phyloP scores from a whole-genome alignment of 2,329 filamentous ascomycete genomes.

The Diaporthe velutina region DNA sequence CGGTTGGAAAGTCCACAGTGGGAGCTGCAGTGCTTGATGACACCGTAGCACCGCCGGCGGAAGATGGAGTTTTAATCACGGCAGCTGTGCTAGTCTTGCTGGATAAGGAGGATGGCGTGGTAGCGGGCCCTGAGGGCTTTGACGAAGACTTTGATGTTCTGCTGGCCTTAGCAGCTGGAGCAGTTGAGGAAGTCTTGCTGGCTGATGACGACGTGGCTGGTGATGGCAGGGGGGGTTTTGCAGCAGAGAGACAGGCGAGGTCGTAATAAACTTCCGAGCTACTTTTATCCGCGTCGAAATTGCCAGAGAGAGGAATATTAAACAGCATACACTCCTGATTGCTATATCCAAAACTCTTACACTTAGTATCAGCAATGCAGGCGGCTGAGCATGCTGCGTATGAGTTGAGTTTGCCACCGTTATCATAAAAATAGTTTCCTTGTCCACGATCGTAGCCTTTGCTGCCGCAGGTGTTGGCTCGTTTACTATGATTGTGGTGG shows the following conservation, averaged over 20 bases:
- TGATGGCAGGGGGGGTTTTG: not conserved
- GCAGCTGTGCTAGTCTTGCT: not conserved
- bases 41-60: not conserved
- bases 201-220: no score
- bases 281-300: slow-evolving; percentile 13
- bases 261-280: slow-evolving; percentile 26
- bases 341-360: slow-evolving; percentile 17
- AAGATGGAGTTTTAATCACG: not conserved
- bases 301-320: slow-evolving; percentile 9
- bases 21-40: not conserved
- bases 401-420: not conserved
- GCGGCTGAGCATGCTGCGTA: slow-evolving; percentile 23
- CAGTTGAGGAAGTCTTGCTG: no score
- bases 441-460: slow-evolving; percentile 16
- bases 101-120: not conserved
- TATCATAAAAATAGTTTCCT: slow-evolving; percentile 25
- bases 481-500: slow-evolving; percentile 4
- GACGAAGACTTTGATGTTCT: not conserved
- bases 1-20: no score
- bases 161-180: no score
- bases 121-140: no score
- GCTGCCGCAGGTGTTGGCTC: slow-evolving; percentile 14
- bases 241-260: slow-evolving; percentile 12
- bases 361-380: not conserved
- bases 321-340: slow-evolving; percentile 23